Percentiles rank a stretch among this genome's conserved stretches.
Conservation (phyloP, 495 filamentous ascomycete genomes). For the Symbiotaphrina buchneri region DNA sequence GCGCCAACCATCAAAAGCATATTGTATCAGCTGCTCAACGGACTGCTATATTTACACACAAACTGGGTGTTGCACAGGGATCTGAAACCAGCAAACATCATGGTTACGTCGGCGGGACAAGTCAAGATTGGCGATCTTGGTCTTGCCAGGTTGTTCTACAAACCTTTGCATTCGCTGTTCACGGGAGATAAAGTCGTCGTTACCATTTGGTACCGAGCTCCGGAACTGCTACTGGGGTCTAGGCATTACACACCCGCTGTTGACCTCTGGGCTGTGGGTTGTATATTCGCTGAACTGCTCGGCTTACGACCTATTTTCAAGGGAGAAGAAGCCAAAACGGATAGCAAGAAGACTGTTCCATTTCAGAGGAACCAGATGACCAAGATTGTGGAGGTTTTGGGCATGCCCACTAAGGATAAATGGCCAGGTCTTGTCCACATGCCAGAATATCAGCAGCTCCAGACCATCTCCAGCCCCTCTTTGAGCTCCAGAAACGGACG, state of each 20-base stretch:
- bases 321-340: conserved; percentile 97
- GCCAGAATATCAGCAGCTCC: conserved; percentile 60
- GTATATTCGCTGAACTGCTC: conserved; percentile 90
- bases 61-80: conserved; percentile 98
- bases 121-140: conserved; percentile 7
- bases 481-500: conserved; percentile 18
- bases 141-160: conserved; percentile 50
- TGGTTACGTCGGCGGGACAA: conserved; percentile 45
- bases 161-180: conserved; percentile 77
- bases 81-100: conserved; percentile 95
- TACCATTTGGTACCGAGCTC: conserved; percentile 97
- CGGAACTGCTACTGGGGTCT: conserved; percentile 76
- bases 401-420: conserved; percentile 65
- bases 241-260: conserved; percentile 91
- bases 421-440: conserved; percentile 69
- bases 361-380: conserved; percentile 98
- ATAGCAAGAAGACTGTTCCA: conserved; percentile 86
- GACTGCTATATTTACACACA: conserved; percentile 78
- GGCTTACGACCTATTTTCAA: conserved; percentile 92
- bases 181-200: conserved; percentile 96
- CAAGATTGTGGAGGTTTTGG: conserved; percentile 92
- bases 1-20: conserved; percentile 76
- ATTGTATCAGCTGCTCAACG: conserved; percentile 85
- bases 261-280: conserved; percentile 93
- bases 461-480: conserved; percentile 28